phyloP scores from a whole-genome alignment of 106 monocot genomes.

The Phalaenopsis equestris region DNA sequence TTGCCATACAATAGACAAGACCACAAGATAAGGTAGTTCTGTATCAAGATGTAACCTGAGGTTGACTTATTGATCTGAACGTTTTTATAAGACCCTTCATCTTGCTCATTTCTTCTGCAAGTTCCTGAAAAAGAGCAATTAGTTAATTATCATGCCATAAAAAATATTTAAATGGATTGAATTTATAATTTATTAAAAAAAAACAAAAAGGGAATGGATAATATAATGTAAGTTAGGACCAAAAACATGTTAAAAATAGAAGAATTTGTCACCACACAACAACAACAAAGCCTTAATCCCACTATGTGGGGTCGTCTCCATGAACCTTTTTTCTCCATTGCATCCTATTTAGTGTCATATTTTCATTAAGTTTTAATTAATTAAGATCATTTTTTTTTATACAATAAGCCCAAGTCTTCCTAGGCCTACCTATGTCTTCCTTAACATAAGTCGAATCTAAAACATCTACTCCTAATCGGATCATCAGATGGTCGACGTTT shows the following conservation, averaged over 20 bases:
- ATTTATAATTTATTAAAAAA: not conserved
- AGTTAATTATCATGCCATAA: not conserved
- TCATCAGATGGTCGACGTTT: too few relatives aligned
- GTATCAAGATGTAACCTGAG: not conserved
- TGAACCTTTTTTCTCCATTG: too few relatives aligned
- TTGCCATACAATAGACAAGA: not conserved
- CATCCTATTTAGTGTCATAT: too few relatives aligned
- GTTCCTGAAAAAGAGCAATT: not conserved
- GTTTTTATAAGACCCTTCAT: not conserved
- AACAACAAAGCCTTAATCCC: too few relatives aligned
- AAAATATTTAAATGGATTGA: not conserved
- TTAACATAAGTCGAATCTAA: too few relatives aligned
- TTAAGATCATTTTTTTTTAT: too few relatives aligned
- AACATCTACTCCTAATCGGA: too few relatives aligned
- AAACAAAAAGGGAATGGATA: not conserved
- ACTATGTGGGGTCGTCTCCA: too few relatives aligned
- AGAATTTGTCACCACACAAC: not conserved
- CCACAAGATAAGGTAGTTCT: not conserved
- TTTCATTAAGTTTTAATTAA: too few relatives aligned
- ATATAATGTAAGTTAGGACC: not conserved
- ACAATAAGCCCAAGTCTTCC: too few relatives aligned
- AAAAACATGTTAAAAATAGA: not conserved
- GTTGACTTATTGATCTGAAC: not conserved
- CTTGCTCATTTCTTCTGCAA: conserved; percentile 1
- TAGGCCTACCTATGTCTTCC: too few relatives aligned